These are phyloP conservation scores for Magnolia officinalis DNA, from an alignment of 164 flowering plant genomes.

Conservation along the genomic window DNA sequence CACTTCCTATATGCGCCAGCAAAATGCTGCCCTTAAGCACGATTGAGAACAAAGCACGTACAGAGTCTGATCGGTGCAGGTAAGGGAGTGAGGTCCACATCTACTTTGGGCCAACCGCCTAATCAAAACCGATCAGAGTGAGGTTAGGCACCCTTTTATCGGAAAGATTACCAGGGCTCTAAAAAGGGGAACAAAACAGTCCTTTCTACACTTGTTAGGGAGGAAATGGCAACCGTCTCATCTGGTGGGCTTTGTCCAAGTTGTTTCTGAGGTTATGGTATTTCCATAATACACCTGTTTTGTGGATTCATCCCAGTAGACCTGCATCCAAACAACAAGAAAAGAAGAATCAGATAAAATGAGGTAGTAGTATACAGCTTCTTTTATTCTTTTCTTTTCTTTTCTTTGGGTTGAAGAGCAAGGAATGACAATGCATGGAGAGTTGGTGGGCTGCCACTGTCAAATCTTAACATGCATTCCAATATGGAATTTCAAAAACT, in stretches of 20 bases:
- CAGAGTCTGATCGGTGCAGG: not conserved
- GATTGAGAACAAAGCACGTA: no score
- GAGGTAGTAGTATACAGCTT: no score
- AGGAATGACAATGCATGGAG: no score
- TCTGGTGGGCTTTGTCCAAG: slow-evolving; percentile 63
- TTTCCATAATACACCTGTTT: slow-evolving; percentile 80
- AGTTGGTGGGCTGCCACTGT: no score
- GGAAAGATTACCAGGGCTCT: not conserved
- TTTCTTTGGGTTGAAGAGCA: no score
- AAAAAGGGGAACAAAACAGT: not conserved
- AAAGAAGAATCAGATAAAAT: no score
- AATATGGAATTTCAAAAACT: no score
- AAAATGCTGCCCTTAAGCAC: not conserved
- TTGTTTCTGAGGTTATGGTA: slow-evolving; percentile 57
- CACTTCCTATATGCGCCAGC: no score
- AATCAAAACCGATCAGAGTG: not conserved
- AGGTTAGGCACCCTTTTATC: not conserved
- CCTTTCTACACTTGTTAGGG: not conserved
- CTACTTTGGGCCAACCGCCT: not conserved
- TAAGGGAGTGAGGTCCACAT: not conserved
- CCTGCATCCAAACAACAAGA: slow-evolving; percentile 35
- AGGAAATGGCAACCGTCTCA: not conserved
- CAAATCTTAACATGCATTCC: no score
- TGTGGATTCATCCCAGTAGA: slow-evolving; percentile 77
- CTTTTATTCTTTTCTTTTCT: no score